Conservation (phyloP, 352 stramenopile genomes). For the Globisporangium alternatum region DNA sequence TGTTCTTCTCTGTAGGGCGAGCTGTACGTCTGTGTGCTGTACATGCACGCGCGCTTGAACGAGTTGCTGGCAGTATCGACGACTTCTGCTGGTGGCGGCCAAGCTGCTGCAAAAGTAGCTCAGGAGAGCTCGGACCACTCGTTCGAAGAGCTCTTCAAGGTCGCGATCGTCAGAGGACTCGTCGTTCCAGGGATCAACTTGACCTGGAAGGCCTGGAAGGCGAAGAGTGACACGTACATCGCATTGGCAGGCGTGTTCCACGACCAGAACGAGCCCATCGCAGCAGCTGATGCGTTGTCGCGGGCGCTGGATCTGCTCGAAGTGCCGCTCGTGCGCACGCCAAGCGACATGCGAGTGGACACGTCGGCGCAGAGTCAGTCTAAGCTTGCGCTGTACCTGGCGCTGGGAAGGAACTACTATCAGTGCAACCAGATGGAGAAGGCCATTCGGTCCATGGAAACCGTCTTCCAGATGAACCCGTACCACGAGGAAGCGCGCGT, state of each 20-base stretch:
- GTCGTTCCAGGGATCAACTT: constrained; percentile 11
- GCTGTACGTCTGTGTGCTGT: constrained; percentile 46
- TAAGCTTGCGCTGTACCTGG: constrained; percentile 46
- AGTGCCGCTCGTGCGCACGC: background rate
- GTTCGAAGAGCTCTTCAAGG: constrained; percentile 50
- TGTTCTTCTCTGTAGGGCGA: constrained; percentile 20
- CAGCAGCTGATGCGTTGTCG: constrained; percentile 48
- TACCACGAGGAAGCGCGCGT: constrained; percentile 54
- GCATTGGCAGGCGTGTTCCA: constrained; percentile 51
- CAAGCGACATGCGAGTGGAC: background rate
- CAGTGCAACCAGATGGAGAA: constrained; percentile 78
- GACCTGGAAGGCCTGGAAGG: constrained; percentile 37
- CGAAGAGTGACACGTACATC: constrained; percentile 41
- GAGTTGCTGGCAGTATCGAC: constrained; percentile 42
- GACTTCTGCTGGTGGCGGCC: constrained; percentile 5
- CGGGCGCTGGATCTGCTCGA: constrained; percentile 52
- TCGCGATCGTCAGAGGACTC: constrained; percentile 4
- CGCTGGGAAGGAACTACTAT: constrained; percentile 64
- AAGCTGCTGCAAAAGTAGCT: constrained; percentile 17
- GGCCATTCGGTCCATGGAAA: constrained; percentile 69
- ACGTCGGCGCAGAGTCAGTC: constrained; percentile 21
- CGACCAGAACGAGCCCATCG: constrained; percentile 36
- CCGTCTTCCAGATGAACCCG: constrained; percentile 51
- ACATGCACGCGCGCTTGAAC: constrained; percentile 58
- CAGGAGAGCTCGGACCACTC: constrained; percentile 34